A percentile compares a stretch with the other conserved stretches of the same genome.
phyloP scores from a whole-genome alignment of 306 rosid species.

The Vigna mungo region DNA sequence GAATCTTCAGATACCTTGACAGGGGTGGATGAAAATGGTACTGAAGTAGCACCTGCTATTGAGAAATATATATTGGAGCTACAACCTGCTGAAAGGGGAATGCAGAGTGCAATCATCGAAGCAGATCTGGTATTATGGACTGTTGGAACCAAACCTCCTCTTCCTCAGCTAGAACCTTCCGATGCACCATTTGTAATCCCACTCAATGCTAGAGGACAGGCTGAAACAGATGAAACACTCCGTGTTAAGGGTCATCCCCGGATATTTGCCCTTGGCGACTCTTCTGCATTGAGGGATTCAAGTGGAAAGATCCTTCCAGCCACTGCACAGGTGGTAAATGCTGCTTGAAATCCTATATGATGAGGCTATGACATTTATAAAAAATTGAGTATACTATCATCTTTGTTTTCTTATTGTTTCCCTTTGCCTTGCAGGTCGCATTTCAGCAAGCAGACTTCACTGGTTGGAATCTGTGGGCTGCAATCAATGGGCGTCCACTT shows the following conservation, averaged over 20 bases:
- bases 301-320: slow-evolving; percentile 93
- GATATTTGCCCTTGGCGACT: slow-evolving; percentile 95
- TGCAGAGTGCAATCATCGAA: slow-evolving; percentile 64
- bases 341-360: slow-evolving; percentile 26
- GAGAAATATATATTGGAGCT: slow-evolving; percentile 80
- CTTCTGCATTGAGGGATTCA: slow-evolving; percentile 83
- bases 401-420: slow-evolving; percentile 39
- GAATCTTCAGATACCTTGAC: slow-evolving; percentile 52
- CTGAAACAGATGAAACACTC: slow-evolving; percentile 95
- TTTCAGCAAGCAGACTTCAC: slow-evolving; percentile 98
- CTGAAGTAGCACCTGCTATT: slow-evolving; percentile 48
- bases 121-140: slow-evolving; percentile 95
- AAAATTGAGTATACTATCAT: slow-evolving; percentile 10
- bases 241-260: slow-evolving; percentile 99
- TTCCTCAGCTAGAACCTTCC: slow-evolving; percentile 67
- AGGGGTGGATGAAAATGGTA: slow-evolving; percentile 39
- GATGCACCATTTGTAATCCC: slow-evolving; percentile 72
- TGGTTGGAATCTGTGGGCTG: slow-evolving; percentile 99
- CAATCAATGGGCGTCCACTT: slow-evolving; percentile 92
- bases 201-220: slow-evolving; percentile 87
- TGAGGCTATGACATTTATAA: background rate
- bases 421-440: slow-evolving; percentile 69
- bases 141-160: slow-evolving; percentile 88
- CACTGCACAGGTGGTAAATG: slow-evolving; percentile 77
- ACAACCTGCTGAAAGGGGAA: slow-evolving; percentile 81